Evolutionary conservation across 2,329 filamentous ascomycete genomes (phyloP).

Genomic region (Phaeoacremonium minimum): DNA sequence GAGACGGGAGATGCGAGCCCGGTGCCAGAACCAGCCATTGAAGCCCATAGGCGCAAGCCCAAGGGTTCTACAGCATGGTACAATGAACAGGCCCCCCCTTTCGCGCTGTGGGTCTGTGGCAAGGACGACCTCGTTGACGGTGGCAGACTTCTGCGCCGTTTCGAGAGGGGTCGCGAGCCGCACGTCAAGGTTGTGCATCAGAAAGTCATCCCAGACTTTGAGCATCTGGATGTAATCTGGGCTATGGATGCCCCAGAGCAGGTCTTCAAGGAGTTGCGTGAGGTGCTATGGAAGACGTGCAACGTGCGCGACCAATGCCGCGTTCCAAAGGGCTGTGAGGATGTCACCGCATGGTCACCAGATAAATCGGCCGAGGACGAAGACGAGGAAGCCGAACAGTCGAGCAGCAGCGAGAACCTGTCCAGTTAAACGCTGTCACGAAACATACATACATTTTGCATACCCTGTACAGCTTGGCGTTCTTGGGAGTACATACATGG

Average conservation of each 20-base stretch:
- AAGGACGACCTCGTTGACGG: slow-evolving; percentile 84
- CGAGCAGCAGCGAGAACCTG: slow-evolving; percentile 12
- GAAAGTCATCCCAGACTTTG: slow-evolving; percentile 81
- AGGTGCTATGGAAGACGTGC: slow-evolving; percentile 80
- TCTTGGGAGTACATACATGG: too few species aligned
- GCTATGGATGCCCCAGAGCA: slow-evolving; percentile 83
- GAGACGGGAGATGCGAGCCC: neutral
- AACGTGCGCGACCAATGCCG: slow-evolving; percentile 51
- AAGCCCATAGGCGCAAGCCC: slow-evolving; percentile 13
- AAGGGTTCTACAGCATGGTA: slow-evolving; percentile 72
- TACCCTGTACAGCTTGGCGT: too few species aligned
- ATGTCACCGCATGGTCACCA: slow-evolving; percentile 33
- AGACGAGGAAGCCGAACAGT: slow-evolving; percentile 17
- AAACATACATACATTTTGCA: too few species aligned
- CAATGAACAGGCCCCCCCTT: slow-evolving; percentile 69
- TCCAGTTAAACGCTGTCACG: too few species aligned
- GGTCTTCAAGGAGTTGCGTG: slow-evolving; percentile 74
- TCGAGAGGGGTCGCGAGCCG: slow-evolving; percentile 75
- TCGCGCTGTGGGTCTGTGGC: slow-evolving; percentile 86
- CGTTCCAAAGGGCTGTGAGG: slow-evolving; percentile 60
- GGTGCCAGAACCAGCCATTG: neutral
- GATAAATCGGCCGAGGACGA: slow-evolving; percentile 10
- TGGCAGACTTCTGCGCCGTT: slow-evolving; percentile 64
- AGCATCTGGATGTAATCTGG: slow-evolving; percentile 94
- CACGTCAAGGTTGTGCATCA: slow-evolving; percentile 75